Evolutionary conservation across 2,329 filamentous ascomycete genomes (phyloP).

Genomic region (Pyrenophora tritici-repentis): DNA sequence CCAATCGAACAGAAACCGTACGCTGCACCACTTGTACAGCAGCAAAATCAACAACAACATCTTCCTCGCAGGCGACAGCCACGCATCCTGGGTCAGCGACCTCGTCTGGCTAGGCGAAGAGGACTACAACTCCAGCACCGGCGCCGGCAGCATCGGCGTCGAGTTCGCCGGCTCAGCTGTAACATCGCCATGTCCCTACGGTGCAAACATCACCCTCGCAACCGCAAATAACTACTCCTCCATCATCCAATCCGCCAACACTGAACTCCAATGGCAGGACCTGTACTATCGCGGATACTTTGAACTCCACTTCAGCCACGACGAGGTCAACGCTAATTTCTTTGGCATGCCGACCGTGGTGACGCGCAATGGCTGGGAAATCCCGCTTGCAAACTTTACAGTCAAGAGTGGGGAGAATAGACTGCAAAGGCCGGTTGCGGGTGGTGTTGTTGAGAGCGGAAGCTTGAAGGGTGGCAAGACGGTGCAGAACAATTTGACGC

Average conservation of each 20-base stretch:
- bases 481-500: conserved; percentile 42
- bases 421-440: conserved; percentile 56
- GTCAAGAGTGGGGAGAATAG: conserved; percentile 66
- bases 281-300: conserved; percentile 77
- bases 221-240: conserved; percentile 53
- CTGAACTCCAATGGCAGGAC: conserved; percentile 74
- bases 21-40: conserved; percentile 67
- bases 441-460: conserved; percentile 61
- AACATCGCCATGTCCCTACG: conserved; percentile 62
- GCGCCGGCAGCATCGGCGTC: conserved; percentile 52
- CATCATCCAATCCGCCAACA: conserved; percentile 54
- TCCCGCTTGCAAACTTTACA: conserved; percentile 72
- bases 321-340: conserved; percentile 65
- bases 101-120: conserved; percentile 53
- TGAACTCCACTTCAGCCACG: conserved; percentile 60
- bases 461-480: conserved; percentile 56
- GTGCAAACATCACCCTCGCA: conserved; percentile 62
- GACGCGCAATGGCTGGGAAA: conserved; percentile 65
- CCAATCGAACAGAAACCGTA: conserved; percentile 71
- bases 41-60: conserved; percentile 75
- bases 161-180: conserved; percentile 69
- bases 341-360: conserved; percentile 67
- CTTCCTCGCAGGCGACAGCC: conserved; percentile 72
- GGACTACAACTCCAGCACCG: conserved; percentile 47
- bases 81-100: conserved; percentile 63